A percentile compares a stretch with the other conserved stretches of the same genome.
Conservation (phyloP, 441 rosid genomes). For the Daphne laureola region DNA sequence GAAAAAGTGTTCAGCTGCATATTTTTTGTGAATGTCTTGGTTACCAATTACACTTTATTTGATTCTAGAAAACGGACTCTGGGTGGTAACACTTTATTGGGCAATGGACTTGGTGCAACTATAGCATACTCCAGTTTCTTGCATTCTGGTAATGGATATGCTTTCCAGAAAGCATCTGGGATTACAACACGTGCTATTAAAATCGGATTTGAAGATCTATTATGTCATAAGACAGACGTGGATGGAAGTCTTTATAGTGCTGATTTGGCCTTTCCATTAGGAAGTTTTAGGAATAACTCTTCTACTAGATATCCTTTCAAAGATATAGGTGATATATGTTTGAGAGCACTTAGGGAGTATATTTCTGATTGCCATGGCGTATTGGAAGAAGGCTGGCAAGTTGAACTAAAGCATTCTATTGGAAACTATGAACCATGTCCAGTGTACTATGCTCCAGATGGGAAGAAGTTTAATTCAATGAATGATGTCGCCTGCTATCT, state of each 20-base stretch:
- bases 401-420: conserved; percentile 52
- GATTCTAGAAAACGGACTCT: conserved; percentile 11
- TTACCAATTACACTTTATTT: conserved; percentile 7
- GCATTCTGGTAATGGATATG: conserved; percentile 42
- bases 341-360: conserved; percentile 73
- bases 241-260: conserved; percentile 32
- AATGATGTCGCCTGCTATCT: conserved; percentile 81
- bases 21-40: neutral
- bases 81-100: conserved; percentile 18
- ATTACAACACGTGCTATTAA: conserved; percentile 26
- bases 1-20: no score
- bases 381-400: conserved; percentile 81
- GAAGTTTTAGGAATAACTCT: conserved; percentile 38
- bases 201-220: conserved; percentile 39
- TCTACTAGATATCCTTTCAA: conserved; percentile 45
- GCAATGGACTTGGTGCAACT: conserved; percentile 43
- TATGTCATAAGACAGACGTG: conserved; percentile 28
- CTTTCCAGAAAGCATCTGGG: conserved; percentile 41
- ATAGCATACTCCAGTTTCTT: conserved; percentile 38
- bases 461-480: conserved; percentile 69
- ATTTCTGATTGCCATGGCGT: conserved; percentile 74
- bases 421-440: conserved; percentile 43
- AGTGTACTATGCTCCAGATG: conserved; percentile 78
- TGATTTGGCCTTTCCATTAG: conserved; percentile 50
- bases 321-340: conserved; percentile 58